A percentile compares a stretch with the other conserved stretches of the same genome.
These are phyloP conservation scores for Pseudozyma hubeiensis DNA, from an alignment of 1,284 basidiomycete species.

Conservation along the genomic window DNA sequence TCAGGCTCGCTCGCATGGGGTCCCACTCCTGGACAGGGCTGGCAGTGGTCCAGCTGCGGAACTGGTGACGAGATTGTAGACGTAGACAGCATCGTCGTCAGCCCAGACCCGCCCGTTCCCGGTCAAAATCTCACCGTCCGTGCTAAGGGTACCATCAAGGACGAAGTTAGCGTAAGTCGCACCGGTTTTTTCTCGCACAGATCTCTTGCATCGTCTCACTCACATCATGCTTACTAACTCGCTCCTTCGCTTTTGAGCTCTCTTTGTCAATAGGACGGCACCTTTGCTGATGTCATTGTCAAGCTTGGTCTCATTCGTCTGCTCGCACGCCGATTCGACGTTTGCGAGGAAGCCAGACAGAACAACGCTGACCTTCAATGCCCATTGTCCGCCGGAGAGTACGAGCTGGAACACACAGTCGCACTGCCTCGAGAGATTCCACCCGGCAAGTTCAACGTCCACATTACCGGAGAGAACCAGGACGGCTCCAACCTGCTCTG, in stretches of 20 bases:
- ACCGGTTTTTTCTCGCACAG: not conserved
- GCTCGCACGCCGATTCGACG: constrained; percentile 58
- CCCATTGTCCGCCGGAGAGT: constrained; percentile 58
- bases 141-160: constrained; percentile 55
- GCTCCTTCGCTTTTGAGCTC: not conserved
- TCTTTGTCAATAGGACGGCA: constrained; percentile 44
- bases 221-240: not conserved
- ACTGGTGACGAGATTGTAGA: constrained; percentile 47
- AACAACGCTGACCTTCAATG: constrained; percentile 65
- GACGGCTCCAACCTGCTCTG: constrained; percentile 84
- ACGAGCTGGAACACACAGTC: constrained; percentile 64
- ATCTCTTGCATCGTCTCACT: not conserved
- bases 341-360: constrained; percentile 59
- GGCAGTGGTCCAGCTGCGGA: constrained; percentile 64
- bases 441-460: constrained; percentile 79
- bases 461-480: constrained; percentile 79
- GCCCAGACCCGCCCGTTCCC: constrained; percentile 63
- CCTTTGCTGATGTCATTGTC: constrained; percentile 62
- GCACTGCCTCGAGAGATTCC: constrained; percentile 63
- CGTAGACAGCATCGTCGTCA: constrained; percentile 57
- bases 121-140: constrained; percentile 65
- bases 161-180: constrained; percentile 55
- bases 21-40: constrained; percentile 39
- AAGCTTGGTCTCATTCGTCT: constrained; percentile 64
- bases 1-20: constrained; percentile 2